Percentiles rank a stretch among this genome's conserved stretches.
These are phyloP conservation scores for Chlorencoelia australis DNA, from an alignment of 2,329 filamentous ascomycete species.

Conservation along the genomic window DNA sequence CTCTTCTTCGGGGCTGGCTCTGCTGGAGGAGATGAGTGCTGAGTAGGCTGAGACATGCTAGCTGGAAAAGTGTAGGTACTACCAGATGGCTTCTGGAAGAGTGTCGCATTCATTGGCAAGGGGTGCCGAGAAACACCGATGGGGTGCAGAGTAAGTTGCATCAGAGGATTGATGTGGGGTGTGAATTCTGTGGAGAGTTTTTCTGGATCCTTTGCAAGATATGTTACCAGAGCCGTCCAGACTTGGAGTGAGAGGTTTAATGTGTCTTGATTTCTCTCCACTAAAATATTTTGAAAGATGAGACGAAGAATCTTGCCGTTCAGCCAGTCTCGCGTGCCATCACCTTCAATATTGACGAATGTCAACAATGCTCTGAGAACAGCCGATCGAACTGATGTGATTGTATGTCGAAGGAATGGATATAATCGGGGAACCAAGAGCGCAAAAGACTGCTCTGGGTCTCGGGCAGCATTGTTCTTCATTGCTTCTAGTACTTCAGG, in stretches of 20 bases:
- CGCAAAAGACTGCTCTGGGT: conserved; percentile 82
- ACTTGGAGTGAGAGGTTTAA: conserved; percentile 76
- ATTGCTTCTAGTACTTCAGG: conserved; percentile 86
- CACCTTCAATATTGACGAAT: conserved; percentile 77
- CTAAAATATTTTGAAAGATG: conserved; percentile 88
- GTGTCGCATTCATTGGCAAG: conserved; percentile 77
- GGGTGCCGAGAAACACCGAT: conserved; percentile 87
- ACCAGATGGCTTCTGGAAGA: conserved; percentile 92
- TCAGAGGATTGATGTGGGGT: conserved; percentile 66
- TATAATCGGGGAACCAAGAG: conserved; percentile 88
- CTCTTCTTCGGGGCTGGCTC: conserved; percentile 60
- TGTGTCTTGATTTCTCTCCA: conserved; percentile 80
- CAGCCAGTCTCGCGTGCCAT: conserved; percentile 79
- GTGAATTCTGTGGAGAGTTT: conserved; percentile 64
- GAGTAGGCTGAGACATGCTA: conserved; percentile 32
- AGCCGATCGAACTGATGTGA: conserved; percentile 86
- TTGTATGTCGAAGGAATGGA: conserved; percentile 92
- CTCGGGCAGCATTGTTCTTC: conserved; percentile 76
- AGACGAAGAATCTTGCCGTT: conserved; percentile 80
- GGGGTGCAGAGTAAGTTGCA: conserved; percentile 78
- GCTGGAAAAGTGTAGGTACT: conserved; percentile 57
- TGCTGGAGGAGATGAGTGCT: conserved; percentile 37
- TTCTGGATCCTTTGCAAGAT: conserved; percentile 50
- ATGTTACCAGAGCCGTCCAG: conserved; percentile 69
- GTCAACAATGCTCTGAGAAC: conserved; percentile 88